These are phyloP conservation scores for Lyophyllum semitale DNA, from an alignment of 768 basidiomycete species.

Conservation along the genomic window DNA sequence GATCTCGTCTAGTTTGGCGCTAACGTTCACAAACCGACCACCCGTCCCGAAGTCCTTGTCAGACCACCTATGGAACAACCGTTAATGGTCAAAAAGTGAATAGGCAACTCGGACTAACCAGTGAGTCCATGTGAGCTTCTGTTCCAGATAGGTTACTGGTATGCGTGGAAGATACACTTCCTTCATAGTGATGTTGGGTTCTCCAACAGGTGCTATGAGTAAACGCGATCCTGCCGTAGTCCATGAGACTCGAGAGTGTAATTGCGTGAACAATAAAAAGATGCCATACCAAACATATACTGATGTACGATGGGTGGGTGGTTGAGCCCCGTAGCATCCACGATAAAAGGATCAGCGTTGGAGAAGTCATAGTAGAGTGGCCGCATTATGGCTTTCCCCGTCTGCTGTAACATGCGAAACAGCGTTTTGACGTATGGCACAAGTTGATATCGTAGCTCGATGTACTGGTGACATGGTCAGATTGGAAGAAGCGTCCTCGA, in stretches of 20 bases:
- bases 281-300: slow-evolving; percentile 35
- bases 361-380: slow-evolving; percentile 35
- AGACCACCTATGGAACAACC: slow-evolving; percentile 32
- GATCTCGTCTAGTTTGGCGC: slow-evolving; percentile 31
- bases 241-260: background rate
- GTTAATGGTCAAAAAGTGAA: background rate
- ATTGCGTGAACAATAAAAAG: background rate
- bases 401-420: slow-evolving; percentile 31
- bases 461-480: slow-evolving; percentile 25
- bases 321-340: slow-evolving; percentile 25
- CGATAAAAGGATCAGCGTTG: slow-evolving; percentile 27
- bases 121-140: slow-evolving; percentile 30
- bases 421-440: slow-evolving; percentile 32
- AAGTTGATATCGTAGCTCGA: slow-evolving; percentile 35
- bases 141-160: slow-evolving; percentile 7
- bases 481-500: background rate
- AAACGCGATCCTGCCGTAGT: slow-evolving; percentile 25
- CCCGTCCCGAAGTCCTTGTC: slow-evolving; percentile 29
- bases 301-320: slow-evolving; percentile 30
- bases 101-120: slow-evolving; percentile 22
- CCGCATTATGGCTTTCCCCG: slow-evolving; percentile 32
- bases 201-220: slow-evolving; percentile 35
- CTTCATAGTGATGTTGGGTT: slow-evolving; percentile 24
- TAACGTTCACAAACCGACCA: slow-evolving; percentile 27
- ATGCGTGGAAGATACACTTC: slow-evolving; percentile 31